A percentile compares a stretch with the other conserved stretches of the same genome.
These are phyloP conservation scores for Zymoseptoria brevis DNA, from an alignment of 2,329 filamentous ascomycete genomes.

Conservation along the genomic window DNA sequence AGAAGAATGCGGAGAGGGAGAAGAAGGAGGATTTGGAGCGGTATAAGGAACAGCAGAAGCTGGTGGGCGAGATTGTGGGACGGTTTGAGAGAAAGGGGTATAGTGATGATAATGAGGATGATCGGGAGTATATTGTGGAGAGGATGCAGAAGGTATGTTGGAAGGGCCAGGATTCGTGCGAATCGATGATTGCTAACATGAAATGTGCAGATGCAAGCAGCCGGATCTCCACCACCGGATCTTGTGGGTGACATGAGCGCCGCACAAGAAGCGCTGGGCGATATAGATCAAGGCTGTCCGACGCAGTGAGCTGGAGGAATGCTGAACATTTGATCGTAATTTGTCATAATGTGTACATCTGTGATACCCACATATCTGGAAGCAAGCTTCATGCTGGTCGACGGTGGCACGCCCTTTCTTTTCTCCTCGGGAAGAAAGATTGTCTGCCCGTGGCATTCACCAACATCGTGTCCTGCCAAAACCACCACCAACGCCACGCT, in stretches of 20 bases:
- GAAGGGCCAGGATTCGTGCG: background rate
- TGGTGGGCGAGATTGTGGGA: conserved; percentile 78
- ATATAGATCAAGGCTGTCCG: conserved; percentile 53
- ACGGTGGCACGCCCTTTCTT: background rate
- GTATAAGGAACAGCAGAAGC: conserved; percentile 69
- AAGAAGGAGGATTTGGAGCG: conserved; percentile 63
- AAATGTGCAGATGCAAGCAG: conserved; percentile 83
- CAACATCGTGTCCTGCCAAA: background rate
- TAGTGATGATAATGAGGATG: conserved; percentile 68
- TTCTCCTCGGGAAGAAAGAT: no score
- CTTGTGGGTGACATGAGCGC: conserved; percentile 83
- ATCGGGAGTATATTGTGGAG: conserved; percentile 90
- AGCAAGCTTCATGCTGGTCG: background rate
- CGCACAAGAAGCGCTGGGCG: conserved; percentile 59
- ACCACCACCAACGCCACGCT: conserved; percentile 22
- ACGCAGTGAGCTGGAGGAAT: conserved; percentile 43
- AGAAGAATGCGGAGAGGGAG: conserved; percentile 63
- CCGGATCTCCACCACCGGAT: conserved; percentile 82
- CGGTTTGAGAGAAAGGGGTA: conserved; percentile 82
- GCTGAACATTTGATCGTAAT: background rate
- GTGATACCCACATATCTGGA: conserved; percentile 20
- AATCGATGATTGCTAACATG: conserved; percentile 6
- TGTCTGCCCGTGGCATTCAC: no score
- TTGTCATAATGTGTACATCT: conserved; percentile 12
- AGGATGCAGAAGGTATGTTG: conserved; percentile 85